Percentiles rank a stretch among this genome's conserved stretches.
Conservation (phyloP, 2,329 filamentous ascomycete genomes). For the Diatrype stigma region DNA sequence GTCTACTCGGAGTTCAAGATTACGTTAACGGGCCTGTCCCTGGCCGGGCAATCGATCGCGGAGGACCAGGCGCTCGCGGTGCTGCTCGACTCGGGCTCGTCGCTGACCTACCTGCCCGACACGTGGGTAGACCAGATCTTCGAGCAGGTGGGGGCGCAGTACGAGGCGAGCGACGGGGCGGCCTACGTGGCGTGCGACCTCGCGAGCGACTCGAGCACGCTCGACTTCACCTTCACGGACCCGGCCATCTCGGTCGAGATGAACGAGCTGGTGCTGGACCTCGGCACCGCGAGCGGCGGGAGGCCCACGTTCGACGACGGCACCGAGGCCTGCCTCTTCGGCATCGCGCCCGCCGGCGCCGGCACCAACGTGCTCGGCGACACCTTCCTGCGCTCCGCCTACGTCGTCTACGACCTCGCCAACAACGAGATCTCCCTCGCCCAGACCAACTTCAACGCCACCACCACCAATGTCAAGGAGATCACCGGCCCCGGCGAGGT, state of each 20-base stretch:
- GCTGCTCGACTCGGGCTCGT: slow-evolving; percentile 67
- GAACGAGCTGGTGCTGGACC: slow-evolving; percentile 55
- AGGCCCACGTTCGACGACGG: slow-evolving; percentile 51
- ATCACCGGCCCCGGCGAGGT: slow-evolving; percentile 49
- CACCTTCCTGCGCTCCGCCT: slow-evolving; percentile 70
- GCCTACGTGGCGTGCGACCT: slow-evolving; percentile 61
- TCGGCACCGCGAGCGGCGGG: slow-evolving; percentile 41
- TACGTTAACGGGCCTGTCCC: slow-evolving; percentile 57
- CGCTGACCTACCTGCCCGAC: slow-evolving; percentile 63
- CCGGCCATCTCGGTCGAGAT: slow-evolving; percentile 52
- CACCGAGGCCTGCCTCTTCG: slow-evolving; percentile 59
- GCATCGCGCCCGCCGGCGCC: slow-evolving; percentile 54
- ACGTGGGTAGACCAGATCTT: slow-evolving; percentile 41
- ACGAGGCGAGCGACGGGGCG: slow-evolving; percentile 45
- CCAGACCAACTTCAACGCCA: slow-evolving; percentile 59
- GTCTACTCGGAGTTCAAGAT: slow-evolving; percentile 62
- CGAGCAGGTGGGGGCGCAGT: slow-evolving; percentile 40
- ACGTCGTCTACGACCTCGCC: slow-evolving; percentile 69
- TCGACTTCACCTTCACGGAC: slow-evolving; percentile 53
- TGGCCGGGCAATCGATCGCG: slow-evolving; percentile 40
- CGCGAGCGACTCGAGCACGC: slow-evolving; percentile 32
- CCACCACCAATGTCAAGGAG: slow-evolving; percentile 47
- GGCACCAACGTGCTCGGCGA: slow-evolving; percentile 65
- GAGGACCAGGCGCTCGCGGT: slow-evolving; percentile 53
- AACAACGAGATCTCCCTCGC: slow-evolving; percentile 70